phyloP scores from a whole-genome alignment of 208 protist genomes.

The Herpetomonas tarakana region DNA sequence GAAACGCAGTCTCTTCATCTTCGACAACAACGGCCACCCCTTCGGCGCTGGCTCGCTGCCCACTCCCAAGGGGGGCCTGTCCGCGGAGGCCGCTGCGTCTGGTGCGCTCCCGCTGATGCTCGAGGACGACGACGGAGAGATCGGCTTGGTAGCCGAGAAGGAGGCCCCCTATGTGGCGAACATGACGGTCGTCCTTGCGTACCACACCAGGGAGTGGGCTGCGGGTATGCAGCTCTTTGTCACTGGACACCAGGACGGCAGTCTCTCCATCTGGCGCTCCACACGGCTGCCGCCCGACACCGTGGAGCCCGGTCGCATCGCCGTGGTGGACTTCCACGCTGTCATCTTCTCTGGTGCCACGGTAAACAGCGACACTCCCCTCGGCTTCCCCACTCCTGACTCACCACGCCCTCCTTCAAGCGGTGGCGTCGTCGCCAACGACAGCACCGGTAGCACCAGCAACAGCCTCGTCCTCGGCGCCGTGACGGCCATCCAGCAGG shows the following conservation, averaged over 20 bases:
- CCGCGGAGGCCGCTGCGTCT: too few species aligned
- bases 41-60: slow-evolving; percentile 57
- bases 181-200: slow-evolving; percentile 55
- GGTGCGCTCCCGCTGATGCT: slow-evolving; percentile 29
- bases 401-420: too few species aligned
- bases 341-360: slow-evolving; percentile 24
- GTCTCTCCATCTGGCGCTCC: slow-evolving; percentile 68
- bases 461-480: slow-evolving; percentile 20
- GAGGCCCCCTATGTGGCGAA: slow-evolving; percentile 22
- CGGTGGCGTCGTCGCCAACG: too few species aligned
- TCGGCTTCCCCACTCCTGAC: too few species aligned
- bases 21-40: slow-evolving; percentile 67
- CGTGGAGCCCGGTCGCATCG: slow-evolving; percentile 51
- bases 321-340: slow-evolving; percentile 60
- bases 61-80: too few species aligned
- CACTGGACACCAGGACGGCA: slow-evolving; percentile 79
- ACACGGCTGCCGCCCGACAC: slow-evolving; percentile 68
- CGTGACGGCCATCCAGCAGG: slow-evolving; percentile 65
- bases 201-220: slow-evolving; percentile 78
- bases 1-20: slow-evolving; percentile 55
- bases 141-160: slow-evolving; percentile 39
- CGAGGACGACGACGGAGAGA: slow-evolving; percentile 53
- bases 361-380: too few species aligned
- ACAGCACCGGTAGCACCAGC: background rate
- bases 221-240: slow-evolving; percentile 62